Base-by-base conservation (phyloP, 2,329 filamentous ascomycete species). In the Chaetomium olivaceum region DNA sequence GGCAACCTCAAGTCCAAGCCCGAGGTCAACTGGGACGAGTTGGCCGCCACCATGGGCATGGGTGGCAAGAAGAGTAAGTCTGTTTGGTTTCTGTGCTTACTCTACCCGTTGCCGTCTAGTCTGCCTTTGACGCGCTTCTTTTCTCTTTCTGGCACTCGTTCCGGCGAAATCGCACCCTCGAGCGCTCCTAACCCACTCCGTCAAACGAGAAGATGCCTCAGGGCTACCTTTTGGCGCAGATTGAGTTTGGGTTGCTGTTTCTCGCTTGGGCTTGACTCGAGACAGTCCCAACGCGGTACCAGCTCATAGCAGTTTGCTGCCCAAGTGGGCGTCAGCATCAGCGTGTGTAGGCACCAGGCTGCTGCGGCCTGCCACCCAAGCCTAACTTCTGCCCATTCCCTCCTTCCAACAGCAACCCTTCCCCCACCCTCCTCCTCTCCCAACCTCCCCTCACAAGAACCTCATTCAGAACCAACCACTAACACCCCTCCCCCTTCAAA, bases 21-120 rank as follows among this genome's bases (percentile, higher is more conserved):
- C 14, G 68, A 72, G 11, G 46, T 69, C 33, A 51, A 72, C 33
- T 73, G 70, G 56, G 69, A 69, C 6, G 39, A 50, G 1, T 27
- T 72, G 6, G 67, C 63, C 7, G 9, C 9, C 23, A 27, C 43
- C 3, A 21, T 62, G 0, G 65, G 65, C 46, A 23, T 64, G 11
- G n/a, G 12, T 16, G 16, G 14, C 36, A 57, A 48, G 39, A 66
- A 66, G 60, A 60, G 64, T 66, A 43, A 57, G 64, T 62, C 23
- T 23, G 2, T 29, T 52, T 29, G 48, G 46, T n/a, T 21, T 50
- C 25, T 62, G 31, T 33, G 31, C 21, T 46, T 60, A 21, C n/a
- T 27, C 4, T 33, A 51, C 43, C 36, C 29, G 58, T 23, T 19
- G 12, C n/a, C 7, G 31, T 25, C 46, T 46, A 39, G 27, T 39